Evolutionary conservation across 257 asterid genomes (phyloP).

Genomic region (Orobanche coerulescens): DNA sequence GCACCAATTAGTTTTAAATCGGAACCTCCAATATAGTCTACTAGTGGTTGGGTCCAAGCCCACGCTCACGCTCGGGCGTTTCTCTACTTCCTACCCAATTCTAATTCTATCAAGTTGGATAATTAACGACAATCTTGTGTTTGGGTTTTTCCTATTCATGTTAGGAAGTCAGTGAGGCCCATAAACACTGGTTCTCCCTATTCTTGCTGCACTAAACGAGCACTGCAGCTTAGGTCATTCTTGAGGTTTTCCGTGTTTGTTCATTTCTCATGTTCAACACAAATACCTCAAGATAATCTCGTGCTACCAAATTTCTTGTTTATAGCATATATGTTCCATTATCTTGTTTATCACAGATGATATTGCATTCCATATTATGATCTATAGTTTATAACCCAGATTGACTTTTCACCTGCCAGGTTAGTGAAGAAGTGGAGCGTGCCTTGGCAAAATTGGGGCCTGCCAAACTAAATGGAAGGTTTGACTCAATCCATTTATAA

Average conservation of each 20-base stretch:
- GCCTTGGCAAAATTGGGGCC: conserved; percentile 87
- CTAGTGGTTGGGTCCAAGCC: too few species aligned
- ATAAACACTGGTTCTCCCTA: not conserved
- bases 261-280: not conserved
- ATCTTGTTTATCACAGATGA: not conserved
- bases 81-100: too few species aligned
- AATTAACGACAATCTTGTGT: not conserved
- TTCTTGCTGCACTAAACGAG: not conserved
- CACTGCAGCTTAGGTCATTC: not conserved
- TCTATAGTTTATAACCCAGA: conserved; percentile 1
- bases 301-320: not conserved
- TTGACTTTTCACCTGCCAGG: conserved; percentile 45
- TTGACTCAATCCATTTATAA: conserved; percentile 7
- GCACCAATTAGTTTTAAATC: too few species aligned
- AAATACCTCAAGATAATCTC: not conserved
- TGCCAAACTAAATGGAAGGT: conserved; percentile 75
- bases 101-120: too few species aligned
- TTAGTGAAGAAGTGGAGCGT: conserved; percentile 98
- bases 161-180: conserved; percentile 1
- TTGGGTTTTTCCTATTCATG: not conserved
- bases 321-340: not conserved
- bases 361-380: conserved; percentile 10
- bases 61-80: too few species aligned
- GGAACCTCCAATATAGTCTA: too few species aligned
- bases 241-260: conserved; percentile 2